Percentiles rank a stretch among this genome's conserved stretches.
phyloP scores from a whole-genome alignment of 352 stramenopile species.

The Albugo candida region DNA sequence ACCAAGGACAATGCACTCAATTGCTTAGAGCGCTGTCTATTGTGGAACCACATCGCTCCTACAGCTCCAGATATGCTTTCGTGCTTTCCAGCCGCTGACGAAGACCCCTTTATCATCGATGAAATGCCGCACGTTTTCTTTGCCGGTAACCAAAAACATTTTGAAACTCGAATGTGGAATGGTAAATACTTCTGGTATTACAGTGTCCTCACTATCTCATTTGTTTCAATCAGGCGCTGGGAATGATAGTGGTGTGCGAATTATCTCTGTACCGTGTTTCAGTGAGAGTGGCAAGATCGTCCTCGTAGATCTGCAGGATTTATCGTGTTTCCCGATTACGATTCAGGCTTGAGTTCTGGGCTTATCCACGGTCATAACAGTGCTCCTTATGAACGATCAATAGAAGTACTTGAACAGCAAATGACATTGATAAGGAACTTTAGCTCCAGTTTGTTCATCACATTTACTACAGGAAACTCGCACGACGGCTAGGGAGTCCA shows the following conservation, averaged over 20 bases:
- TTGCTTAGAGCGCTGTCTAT: conserved; percentile 48
- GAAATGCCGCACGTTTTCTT: conserved; percentile 83
- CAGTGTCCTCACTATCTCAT: not conserved
- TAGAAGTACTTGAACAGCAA: too few relatives aligned
- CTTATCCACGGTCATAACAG: too few relatives aligned
- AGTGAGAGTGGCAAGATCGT: conserved; percentile 74
- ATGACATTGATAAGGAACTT: too few relatives aligned
- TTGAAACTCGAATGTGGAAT: conserved; percentile 35
- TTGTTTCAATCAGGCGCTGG: conserved; percentile 12
- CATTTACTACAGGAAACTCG: too few relatives aligned
- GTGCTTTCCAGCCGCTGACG: conserved; percentile 79
- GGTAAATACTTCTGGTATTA: not conserved
- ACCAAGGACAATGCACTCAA: conserved; percentile 21
- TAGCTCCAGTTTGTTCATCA: too few relatives aligned
- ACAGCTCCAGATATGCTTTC: conserved; percentile 83
- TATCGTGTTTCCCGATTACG: conserved; percentile 40
- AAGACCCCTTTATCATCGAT: conserved; percentile 86
- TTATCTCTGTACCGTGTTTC: conserved; percentile 87
- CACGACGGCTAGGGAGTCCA: conserved; percentile 25
- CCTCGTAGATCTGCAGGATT: conserved; percentile 78
- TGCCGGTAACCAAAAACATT: conserved; percentile 76
- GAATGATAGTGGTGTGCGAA: conserved; percentile 21
- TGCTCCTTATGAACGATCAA: too few relatives aligned
- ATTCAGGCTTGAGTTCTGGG: too few relatives aligned
- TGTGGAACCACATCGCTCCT: conserved; percentile 83